Base-by-base conservation (phyloP, 805 yeast genomes). In the Cyberlindnera mrakii region DNA sequence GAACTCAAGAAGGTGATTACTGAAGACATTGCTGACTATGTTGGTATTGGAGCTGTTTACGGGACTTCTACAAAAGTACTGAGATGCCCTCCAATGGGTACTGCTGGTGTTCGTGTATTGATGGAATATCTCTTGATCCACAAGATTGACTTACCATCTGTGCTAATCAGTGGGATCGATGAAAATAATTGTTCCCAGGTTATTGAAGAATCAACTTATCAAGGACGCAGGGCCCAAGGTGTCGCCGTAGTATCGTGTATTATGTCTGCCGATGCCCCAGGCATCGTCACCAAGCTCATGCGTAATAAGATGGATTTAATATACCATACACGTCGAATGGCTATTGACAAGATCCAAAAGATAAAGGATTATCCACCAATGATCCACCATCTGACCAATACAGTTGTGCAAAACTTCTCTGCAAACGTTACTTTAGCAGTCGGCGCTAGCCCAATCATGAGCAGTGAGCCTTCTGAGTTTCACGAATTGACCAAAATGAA, bases 371-470 rank as follows among this genome's bases (percentile, higher is more conserved):
- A 50, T 0, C 64, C 67, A 6, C 95, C 96, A 0, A 62, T 89
- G 50, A 80, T 87, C 8, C 97, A 90, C 57, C 95, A 89, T 54
- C 82, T 90, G 45, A 89, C 96, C 16, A 89, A 89, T 56, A 75
- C 73, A 44, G 96, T 89, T 14, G 96, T 85, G 20, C 85, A 85
- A 57, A 84, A 86, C 59, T 80, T 86, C 57, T 83, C 89, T 45
- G 96, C 97, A 7, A 89, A 89, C 56, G 85, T 86, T 7, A 78
- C 93, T 0, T 66, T 90, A 42, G 87, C 96, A 0, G 63, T 83
- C 16, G 95, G 95, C 5, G 93, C 83, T 0, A 82, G 95, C 2
- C 96, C 97, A 1, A 79, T 85, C 17, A 89, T 89, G 96, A 80
- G 93, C 19, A 95, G 87, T 54, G 69, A 79, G 30, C 54, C 68